Base-by-base conservation (phyloP, 192 early-diverging fungal species). In the Linnemannia hyalina region DNA sequence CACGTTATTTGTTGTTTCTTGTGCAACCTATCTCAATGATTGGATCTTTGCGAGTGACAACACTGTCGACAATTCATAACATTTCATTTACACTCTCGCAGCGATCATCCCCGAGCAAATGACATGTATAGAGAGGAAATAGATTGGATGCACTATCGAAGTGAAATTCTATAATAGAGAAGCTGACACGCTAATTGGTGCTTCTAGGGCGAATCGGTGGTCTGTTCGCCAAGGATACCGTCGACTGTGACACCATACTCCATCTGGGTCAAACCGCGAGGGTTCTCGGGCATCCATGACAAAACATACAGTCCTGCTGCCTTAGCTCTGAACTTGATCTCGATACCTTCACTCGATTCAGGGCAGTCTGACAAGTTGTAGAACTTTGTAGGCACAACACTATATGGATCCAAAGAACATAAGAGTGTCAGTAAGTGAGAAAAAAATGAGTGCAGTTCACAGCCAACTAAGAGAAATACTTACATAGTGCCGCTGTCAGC, bases 311-410 rank as follows among this genome's bases (percentile, higher is more conserved):
- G 26, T 38, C 84, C 84, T 35, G 84, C 84, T 41, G 73, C 70
- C 80, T 81, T 86, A 1, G 84, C 84, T 26, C 36, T 68, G 44
- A 86, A 86, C 72, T 86, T 86, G 60, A 86, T 68, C 54, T 86
- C 84, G 4, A 86, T 42, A 4, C 84, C 84, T 23, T 80, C 71
- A 35, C 75, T 65, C 15, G 29, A 22, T 32, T 86, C 84, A 0
- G 84, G 84, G 68, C 75, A 81, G 20, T 86, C 75, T 44, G 73
- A 26, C 23, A 86, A 47, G 5, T 70, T 35, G 20, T 86, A 86
- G 41, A 78, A 78, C 76, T 76, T 86, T 65, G 83, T 86, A 47
- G 83, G 83, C 0, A 80, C 83, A 71, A 86, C 78, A 86, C 83
- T 86, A 76, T 23, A 49, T 60, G 5, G 11, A 20, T 35, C n/a